Evolutionary conservation across 1,139 yeast species (phyloP), one percentile per base, ranked within the genome.

Genomic region (Eremothecium gossypii): DNA sequence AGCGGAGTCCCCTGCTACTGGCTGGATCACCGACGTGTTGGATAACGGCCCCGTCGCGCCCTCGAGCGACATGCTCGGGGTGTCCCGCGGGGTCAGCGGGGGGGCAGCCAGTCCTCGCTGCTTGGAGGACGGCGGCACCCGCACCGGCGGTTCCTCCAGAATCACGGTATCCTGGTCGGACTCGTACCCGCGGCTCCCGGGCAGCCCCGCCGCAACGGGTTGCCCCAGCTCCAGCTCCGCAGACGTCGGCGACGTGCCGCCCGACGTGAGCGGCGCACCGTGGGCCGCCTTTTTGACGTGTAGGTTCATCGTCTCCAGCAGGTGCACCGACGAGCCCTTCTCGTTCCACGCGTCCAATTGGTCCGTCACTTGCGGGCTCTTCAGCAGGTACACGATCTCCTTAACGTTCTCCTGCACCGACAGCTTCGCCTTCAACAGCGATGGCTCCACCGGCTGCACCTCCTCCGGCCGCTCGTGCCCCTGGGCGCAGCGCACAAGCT

Each of bases 401-500:
- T 54, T 58, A 33, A 64, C 64, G 36, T 58, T 58, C 30, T 56
- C 60, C 43, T 63, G 63, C 9, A 57, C 51, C 11, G 59, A 46
- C 43, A 52, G 41, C 48, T 57, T 42, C 44, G 67, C 46, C 43
- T 47, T 44, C 33, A 49, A 33, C 30, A 57, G 43, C 9, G 45
- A 43, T 11, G 54, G 43, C 23, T 45, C 48, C 27, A 31, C 49
- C 30, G 40, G 47, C 41, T 10, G 33, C 34, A 37, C 35, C 28
- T 28, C 33, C 30, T 36, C 43, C 9, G 27, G 30, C 8, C n/a
- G 11, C 12, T 23, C 43, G 39, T 32, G 35, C 39, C 35, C 41
- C 32, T 34, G 40, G 45, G 50, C 49, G 46, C 80, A 60, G 32
- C 73, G 74, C 13, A 65, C 67, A 20, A 79, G 67, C 46, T 77